Conservation (phyloP, 306 rosid species). For the Cucurbita moschata region DNA sequence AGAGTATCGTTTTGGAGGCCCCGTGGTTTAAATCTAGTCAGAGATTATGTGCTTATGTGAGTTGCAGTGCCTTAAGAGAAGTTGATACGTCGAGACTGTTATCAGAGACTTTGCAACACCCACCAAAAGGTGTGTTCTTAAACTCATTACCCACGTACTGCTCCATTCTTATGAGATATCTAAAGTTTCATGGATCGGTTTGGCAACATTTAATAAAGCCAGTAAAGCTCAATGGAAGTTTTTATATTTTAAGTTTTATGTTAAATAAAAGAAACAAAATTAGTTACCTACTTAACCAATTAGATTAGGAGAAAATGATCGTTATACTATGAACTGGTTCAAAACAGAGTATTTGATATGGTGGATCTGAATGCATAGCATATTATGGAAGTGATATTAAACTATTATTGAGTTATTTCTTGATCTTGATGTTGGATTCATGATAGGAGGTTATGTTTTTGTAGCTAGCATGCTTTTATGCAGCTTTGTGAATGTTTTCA, state of each 20-base stretch:
- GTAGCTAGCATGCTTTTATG: background rate
- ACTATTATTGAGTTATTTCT: background rate
- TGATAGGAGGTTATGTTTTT: background rate
- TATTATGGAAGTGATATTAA: background rate
- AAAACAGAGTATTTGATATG: background rate
- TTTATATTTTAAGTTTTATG: background rate
- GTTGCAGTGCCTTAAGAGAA: conserved; percentile 75
- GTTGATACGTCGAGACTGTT: conserved; percentile 61
- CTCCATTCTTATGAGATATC: background rate
- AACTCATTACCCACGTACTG: background rate
- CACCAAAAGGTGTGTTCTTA: conserved; percentile 16
- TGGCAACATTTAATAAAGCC: background rate
- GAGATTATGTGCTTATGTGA: conserved; percentile 69
- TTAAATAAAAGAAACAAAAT: background rate
- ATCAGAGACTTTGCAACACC: conserved; percentile 36
- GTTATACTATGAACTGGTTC: background rate
- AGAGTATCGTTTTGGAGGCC: conserved; percentile 46
- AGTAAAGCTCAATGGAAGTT: background rate
- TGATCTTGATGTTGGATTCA: background rate
- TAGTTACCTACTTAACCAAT: background rate
- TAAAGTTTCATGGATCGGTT: background rate
- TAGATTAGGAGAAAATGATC: background rate
- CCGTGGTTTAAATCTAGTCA: conserved; percentile 71
- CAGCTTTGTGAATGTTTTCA: conserved; percentile 1
- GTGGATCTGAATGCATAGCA: background rate